Base-by-base conservation (phyloP, 495 filamentous ascomycete genomes). In the Daldinia loculata region DNA sequence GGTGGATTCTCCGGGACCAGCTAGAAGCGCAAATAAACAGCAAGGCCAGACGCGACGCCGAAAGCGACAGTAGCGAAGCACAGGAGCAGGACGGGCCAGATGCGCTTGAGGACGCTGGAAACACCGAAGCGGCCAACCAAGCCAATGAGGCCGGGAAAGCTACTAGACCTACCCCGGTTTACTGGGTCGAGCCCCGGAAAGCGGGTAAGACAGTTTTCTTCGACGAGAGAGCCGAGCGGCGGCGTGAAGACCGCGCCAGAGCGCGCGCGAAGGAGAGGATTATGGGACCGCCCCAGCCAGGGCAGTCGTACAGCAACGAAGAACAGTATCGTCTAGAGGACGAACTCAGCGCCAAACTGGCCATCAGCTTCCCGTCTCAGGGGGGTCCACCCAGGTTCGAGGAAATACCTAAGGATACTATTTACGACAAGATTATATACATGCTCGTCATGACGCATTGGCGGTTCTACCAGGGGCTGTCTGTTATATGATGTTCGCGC, bases 371-470 rank as follows among this genome's bases (percentile, higher is more conserved):
- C 64, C n/a, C 43, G 2, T 14, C 9, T 2, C 1, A 26, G 11
- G 45, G 48, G 0, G 71, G 71, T 0, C 71, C 71, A 0, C 57
- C 66, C 1, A 27, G 39, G 24, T 32, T 53, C 24, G 43, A 55
- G 2, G 11, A 26, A 0, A 48, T 70, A 0, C 52, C 66, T 1
- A 45, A 3, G 2, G 17, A 11, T 0, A 41, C 62, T 0, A 45
- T 57, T 12, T 67, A 55, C 53, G 61, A 70, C 6, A 62, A 22
- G 38, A 27, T 74, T 5, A 12, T 59, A 24, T 74, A 74, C 36
- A 70, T 74, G 58, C 17, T 70, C 7, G 19, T 74, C 26, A 2
- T 74, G 36, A 63, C 63, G 22, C 66, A 67, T 11, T 74, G 71
- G 71, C 62, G 71, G 26, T 22, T 48, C 26, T 45, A 30, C 45